Base-by-base conservation (phyloP, 208 protist species). In the Leptomonas seymouri region DNA sequence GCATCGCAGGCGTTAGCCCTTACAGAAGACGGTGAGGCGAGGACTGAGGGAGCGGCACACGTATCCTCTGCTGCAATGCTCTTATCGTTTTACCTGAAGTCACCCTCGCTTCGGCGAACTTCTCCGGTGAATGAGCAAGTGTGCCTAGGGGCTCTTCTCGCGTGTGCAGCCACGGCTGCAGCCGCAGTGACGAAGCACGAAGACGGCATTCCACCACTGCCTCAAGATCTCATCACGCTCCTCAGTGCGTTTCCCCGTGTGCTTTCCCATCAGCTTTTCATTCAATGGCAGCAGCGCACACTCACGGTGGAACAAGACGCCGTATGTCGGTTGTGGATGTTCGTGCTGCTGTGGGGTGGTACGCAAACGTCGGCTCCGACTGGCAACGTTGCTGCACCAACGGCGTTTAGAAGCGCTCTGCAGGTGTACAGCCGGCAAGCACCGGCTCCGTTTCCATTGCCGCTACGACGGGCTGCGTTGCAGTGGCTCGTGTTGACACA, bases 241-340 rank as follows among this genome's bases (percentile, higher is more conserved):
- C 71, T 77, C 42, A 36, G 41, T 28, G 71, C 71, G 28, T 77
- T 77, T 41, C 54, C 64, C 0, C 36, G 66, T 11, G 58, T 77
- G 20, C 55, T 77, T 31, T 67, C 58, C 3, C 41, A 56, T 25
- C 46, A 20, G 20, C 48, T 71, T n/a, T 31, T 71, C 9, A 18
- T 16, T 23, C 60, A 63, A 55, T 81, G 76, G 76, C 63, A 50
- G 42, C 65, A 53, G 21, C 27, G 44, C n/a, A 41, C 34, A 14
- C 45, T 71, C 18, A 41, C 68, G 5, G 8, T 7, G 27, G 61
- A 44, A 3, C 63, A 68, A 23, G 71, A 66, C 23, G 50, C 23
- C 21, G 60, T 62, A 49, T 31, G 71, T 25, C 71, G 58, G 14
- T 42, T 48, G 48, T 67, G 61, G 61, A 36, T 48, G 23, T 14